phyloP scores from a whole-genome alignment of 75 land plant genomes.

The Picea sitchensis region DNA sequence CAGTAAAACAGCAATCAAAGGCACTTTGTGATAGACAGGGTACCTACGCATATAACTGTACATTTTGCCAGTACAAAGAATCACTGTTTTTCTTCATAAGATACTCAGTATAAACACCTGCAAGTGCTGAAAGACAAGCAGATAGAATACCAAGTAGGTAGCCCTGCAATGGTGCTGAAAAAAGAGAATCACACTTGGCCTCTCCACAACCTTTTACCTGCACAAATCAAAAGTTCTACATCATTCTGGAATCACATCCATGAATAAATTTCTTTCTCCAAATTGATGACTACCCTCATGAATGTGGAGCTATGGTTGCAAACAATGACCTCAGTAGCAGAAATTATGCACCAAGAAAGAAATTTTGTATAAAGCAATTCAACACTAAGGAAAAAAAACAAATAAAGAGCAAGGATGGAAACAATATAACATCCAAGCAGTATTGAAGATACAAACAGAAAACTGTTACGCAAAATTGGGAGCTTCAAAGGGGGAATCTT shows the following conservation, averaged over 20 bases:
- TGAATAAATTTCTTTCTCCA: neutral
- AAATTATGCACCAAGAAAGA: neutral
- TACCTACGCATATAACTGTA: conserved; percentile 90
- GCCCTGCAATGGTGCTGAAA: conserved; percentile 89
- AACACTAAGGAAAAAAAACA: neutral
- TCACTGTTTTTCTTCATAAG: conserved; percentile 97
- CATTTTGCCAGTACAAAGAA: conserved; percentile 95
- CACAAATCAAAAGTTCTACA: neutral
- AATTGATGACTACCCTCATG: neutral
- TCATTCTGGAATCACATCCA: neutral
- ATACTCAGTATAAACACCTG: conserved; percentile 96
- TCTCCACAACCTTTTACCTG: conserved; percentile 98
- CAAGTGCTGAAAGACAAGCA: conserved; percentile 93
- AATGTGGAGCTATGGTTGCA: neutral
- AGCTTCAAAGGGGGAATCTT: too few relatives aligned
- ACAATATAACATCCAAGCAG: neutral
- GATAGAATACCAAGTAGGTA: conserved; percentile 83
- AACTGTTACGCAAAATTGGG: too few relatives aligned
- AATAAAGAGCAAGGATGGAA: neutral
- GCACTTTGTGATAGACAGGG: neutral
- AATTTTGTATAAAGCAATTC: neutral
- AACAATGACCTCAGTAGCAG: neutral
- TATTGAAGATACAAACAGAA: too few relatives aligned
- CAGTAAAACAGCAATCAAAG: neutral
- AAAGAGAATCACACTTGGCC: conserved; percentile 62